phyloP scores from a whole-genome alignment of 2,329 filamentous ascomycete genomes.

The Microdochium bolleyi region DNA sequence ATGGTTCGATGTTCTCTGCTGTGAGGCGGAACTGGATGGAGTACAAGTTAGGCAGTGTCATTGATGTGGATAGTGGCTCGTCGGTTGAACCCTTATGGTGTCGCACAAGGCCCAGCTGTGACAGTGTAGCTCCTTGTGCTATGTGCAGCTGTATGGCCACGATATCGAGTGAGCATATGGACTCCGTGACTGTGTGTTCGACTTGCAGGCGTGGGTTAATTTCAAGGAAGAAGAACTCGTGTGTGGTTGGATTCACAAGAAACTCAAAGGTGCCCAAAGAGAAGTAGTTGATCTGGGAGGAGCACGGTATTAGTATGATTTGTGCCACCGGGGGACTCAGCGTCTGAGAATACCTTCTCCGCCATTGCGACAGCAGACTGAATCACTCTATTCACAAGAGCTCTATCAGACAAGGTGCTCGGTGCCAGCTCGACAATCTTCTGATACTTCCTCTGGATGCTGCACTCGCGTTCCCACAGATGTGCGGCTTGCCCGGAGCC shows the following conservation, averaged over 20 bases:
- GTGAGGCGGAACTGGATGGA: conserved; percentile 51
- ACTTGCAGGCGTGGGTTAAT: conserved; percentile 54
- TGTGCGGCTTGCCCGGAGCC: conserved; percentile 41
- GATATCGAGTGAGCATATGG: conserved; percentile 43
- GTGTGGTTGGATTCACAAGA: conserved; percentile 39
- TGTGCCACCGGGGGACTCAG: too few species aligned
- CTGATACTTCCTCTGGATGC: conserved; percentile 51
- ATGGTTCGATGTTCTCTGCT: conserved; percentile 42
- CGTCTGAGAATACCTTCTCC: conserved; percentile 2
- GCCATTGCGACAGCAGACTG: conserved; percentile 10
- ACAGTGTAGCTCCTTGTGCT: conserved; percentile 37
- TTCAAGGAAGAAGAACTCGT: conserved; percentile 50
- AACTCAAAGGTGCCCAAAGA: conserved; percentile 61
- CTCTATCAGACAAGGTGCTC: conserved; percentile 36
- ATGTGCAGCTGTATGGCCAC: conserved; percentile 46
- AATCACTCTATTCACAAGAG: conserved; percentile 23
- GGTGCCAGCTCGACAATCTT: conserved; percentile 54
- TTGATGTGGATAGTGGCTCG: conserved; percentile 19
- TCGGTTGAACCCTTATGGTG: conserved; percentile 19
- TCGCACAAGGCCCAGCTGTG: conserved; percentile 1
- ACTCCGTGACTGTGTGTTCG: conserved; percentile 54
- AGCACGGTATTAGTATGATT: background rate
- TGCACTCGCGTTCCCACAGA: conserved; percentile 54
- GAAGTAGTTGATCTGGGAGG: conserved; percentile 35
- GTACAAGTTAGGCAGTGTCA: conserved; percentile 24